Base-by-base conservation (phyloP, 2,329 filamentous ascomycete species). In the Aspergillus sp. region DNA sequence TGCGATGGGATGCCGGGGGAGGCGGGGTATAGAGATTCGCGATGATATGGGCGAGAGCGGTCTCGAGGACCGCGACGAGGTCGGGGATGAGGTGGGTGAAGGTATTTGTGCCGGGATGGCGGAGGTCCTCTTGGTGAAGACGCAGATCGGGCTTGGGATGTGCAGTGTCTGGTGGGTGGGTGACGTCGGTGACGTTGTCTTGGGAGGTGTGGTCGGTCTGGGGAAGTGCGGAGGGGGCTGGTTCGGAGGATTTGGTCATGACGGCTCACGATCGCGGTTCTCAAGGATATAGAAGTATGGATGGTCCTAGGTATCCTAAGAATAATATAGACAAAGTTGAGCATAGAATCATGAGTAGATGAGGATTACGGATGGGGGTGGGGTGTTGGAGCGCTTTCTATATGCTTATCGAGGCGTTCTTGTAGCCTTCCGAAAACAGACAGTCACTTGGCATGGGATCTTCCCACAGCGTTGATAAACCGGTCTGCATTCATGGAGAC, bases 31-130 rank as follows among this genome's bases (percentile, higher is more conserved):
- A 97, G 25, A 97, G 84, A 21, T 85, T 81, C 25, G 77, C 76
- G 45, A 94, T 81, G 14, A 97, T 90, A 57, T 82, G 81, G 46
- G 80, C 70, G 29, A 92, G 81, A 52, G 88, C 85, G 11, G 76
- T 71, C 48, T 82, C 73, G 41, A 96, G 76, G 47, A 87, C 81
- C 38, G 71, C 58, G 16, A 78, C 73, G 34, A 83, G 74, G 49
- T 86, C 80, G 65, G 89, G 81, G 57, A 91, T 75, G 36, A 85
- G 75, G 47, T 74, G 71, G 53, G 96, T 82, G 71, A 96, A 95
- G 56, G 31, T 61, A 50, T 46, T 70, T 61, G 36, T 72, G 61
- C 13, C 70, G 66, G 42, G 71, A 71, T 79, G 76, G 32, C 72
- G 73, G 34, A 83, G 69, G 58, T 83, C 78, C 40, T 71, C 57